Conservation (phyloP, 768 basidiomycete species). For the Gloeopeniophorella convolvens region DNA sequence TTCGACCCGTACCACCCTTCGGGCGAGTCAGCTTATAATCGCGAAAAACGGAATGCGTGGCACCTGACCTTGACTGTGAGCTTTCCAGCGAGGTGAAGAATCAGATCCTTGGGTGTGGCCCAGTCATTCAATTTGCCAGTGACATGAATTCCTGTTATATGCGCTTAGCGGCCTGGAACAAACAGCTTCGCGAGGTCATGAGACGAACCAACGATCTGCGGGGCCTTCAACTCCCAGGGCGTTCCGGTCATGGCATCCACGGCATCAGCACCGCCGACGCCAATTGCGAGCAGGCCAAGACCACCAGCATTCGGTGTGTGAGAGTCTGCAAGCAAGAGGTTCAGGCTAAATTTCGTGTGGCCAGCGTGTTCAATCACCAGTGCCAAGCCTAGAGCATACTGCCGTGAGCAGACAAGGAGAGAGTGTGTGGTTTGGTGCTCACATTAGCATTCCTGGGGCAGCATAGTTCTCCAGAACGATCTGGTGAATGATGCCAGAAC, state of each 20-base stretch:
- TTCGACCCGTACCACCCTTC: constrained; percentile 92
- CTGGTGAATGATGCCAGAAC: constrained; percentile 93
- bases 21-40: neutral
- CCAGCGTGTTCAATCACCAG: constrained; percentile 42
- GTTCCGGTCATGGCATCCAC: constrained; percentile 98
- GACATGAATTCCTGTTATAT: constrained; percentile 66
- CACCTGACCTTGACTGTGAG: constrained; percentile 80
- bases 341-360: too few relatives aligned
- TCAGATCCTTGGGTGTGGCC: constrained; percentile 94
- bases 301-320: constrained; percentile 99
- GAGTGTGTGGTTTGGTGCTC: constrained; percentile 23
- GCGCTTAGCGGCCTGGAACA: neutral
- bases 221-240: constrained; percentile 96
- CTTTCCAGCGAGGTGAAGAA: constrained; percentile 89
- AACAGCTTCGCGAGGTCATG: neutral
- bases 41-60: neutral
- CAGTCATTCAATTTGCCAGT: constrained; percentile 85
- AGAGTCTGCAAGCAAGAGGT: constrained; percentile 50
- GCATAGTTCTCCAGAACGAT: constrained; percentile 98
- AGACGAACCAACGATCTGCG: constrained; percentile 65
- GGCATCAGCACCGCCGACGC: constrained; percentile 98
- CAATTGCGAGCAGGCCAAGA: constrained; percentile 92
- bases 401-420: constrained; percentile 11
- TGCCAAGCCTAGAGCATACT: constrained; percentile 57
- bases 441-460: constrained; percentile 92